Evolutionary conservation across 1,139 yeast species (phyloP).

Genomic region (Protomyces gravidus): DNA sequence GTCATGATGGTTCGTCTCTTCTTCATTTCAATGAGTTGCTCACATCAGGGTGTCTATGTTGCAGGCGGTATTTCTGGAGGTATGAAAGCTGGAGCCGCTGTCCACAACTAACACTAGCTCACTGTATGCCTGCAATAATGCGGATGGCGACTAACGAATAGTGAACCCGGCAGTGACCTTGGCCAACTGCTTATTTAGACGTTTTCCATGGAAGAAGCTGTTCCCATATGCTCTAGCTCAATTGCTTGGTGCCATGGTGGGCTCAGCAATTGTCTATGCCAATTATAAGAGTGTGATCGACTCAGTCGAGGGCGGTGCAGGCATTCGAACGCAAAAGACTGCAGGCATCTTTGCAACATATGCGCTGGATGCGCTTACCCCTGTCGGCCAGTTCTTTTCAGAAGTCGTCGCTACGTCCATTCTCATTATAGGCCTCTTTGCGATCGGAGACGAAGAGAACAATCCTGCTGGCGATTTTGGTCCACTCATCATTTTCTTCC

Average conservation of each 20-base stretch:
- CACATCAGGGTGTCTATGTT: constrained; percentile 37
- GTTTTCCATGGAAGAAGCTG: constrained; percentile 40
- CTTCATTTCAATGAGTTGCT: not conserved
- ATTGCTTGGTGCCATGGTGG: constrained; percentile 39
- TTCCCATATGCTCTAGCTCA: constrained; percentile 39
- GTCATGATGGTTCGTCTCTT: constrained; percentile 41
- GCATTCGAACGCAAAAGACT: constrained; percentile 38
- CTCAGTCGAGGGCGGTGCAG: constrained; percentile 37
- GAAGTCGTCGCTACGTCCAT: constrained; percentile 48
- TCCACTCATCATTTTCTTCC: constrained; percentile 47
- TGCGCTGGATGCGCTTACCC: constrained; percentile 45
- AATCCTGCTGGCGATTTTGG: constrained; percentile 45
- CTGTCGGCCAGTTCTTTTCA: constrained; percentile 48
- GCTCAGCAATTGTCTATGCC: constrained; percentile 38
- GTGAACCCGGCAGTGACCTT: constrained; percentile 40
- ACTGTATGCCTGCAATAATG: too few relatives aligned
- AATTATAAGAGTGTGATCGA: constrained; percentile 39
- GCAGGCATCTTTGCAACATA: constrained; percentile 49
- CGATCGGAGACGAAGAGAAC: constrained; percentile 50
- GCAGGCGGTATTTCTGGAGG: constrained; percentile 41
- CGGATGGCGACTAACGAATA: too few relatives aligned
- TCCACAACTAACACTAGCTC: not conserved
- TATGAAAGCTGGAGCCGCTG: constrained; percentile 37
- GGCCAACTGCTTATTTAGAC: constrained; percentile 38
- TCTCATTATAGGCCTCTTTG: constrained; percentile 47